Base-by-base conservation (phyloP, 2,329 filamentous ascomycete genomes). In the Simplicillium sp. region DNA sequence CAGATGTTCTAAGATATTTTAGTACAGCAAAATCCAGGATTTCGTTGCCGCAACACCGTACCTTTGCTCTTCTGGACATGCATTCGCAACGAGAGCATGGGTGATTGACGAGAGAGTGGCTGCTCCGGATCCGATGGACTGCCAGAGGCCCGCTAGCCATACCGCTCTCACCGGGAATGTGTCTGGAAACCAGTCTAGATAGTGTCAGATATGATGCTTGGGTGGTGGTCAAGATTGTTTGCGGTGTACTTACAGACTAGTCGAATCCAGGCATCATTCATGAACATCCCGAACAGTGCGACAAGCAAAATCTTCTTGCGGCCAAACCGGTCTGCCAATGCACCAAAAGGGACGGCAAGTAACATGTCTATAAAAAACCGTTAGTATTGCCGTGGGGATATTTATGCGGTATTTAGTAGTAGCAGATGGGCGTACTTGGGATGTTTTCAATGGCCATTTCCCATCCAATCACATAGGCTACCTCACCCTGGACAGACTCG, bases 241-340 rank as follows among this genome's bases (percentile, higher is more conserved):
- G 20, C 6, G 5, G 41, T 14, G 29, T 49, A 49, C 43, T 38
- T 36, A 50, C 48, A 50, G 7, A 50, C 41, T 3, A 47, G 4
- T 29, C 44, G 29, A 4, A 45, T 37, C 47, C 47, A 51, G 7
- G 37, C 20, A 17, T 50, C 46, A 13, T 29, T 44, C 32, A 51
- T 7, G 9, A 47, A 34, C 11, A 38, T 20, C 4, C 49, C 49
- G 11, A 46, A 20, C 5, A 51, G 15, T 9, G 46, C 46, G 12
- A 51, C 36, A 7, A 46, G 38, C 13, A 48, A 16, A 13, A 49
- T 43, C n/a, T 35, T 44, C 40, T 49, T 49, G 15, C 49, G 44
- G n/a, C 47, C 47, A 31, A 46, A 41, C 11, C 43, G 33, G 16
- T 51, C 44, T 8, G 48, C 44, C 2, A 49, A 38, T 11, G 40